A percentile compares a stretch with the other conserved stretches of the same genome.
Conservation (phyloP, 805 yeast species). For the Ogataea zsoltii region DNA sequence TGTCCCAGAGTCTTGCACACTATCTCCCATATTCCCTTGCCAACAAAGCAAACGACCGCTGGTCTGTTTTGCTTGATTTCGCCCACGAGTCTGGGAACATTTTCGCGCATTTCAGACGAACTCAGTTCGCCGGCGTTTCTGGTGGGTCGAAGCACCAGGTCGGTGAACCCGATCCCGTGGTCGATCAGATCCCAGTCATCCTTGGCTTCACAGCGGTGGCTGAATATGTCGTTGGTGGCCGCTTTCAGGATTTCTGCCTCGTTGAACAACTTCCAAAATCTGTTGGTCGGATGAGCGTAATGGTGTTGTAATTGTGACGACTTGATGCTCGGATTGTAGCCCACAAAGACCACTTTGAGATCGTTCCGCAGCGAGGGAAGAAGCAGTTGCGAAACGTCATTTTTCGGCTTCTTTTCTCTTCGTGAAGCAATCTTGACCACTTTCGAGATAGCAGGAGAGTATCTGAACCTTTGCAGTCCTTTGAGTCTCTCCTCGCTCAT, state of each 20-base stretch:
- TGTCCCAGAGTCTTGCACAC: constrained; percentile 41
- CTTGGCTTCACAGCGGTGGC: constrained; percentile 10
- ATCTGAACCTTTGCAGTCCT: neutral
- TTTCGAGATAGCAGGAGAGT: neutral
- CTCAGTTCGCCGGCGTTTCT: constrained; percentile 55
- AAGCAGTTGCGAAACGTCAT: constrained; percentile 1
- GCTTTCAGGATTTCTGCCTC: constrained; percentile 46
- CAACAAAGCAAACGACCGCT: constrained; percentile 55
- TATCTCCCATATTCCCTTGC: constrained; percentile 75
- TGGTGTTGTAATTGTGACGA: constrained; percentile 65
- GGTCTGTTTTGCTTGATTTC: constrained; percentile 45
- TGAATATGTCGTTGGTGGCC: constrained; percentile 5
- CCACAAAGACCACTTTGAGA: constrained; percentile 56
- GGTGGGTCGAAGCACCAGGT: constrained; percentile 66
- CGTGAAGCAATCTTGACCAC: neutral
- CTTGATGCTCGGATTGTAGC: constrained; percentile 70
- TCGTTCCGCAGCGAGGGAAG: constrained; percentile 23
- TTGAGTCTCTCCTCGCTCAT: neutral
- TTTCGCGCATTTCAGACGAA: constrained; percentile 50
- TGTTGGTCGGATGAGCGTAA: constrained; percentile 69
- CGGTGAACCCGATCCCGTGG: constrained; percentile 67
- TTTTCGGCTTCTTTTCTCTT: neutral
- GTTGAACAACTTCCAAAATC: constrained; percentile 66
- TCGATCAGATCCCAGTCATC: constrained; percentile 34
- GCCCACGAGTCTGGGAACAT: constrained; percentile 51